Percentiles rank a stretch among this genome's conserved stretches.
phyloP scores from a whole-genome alignment of 257 asterid genomes.

The Gentiana dahurica region DNA sequence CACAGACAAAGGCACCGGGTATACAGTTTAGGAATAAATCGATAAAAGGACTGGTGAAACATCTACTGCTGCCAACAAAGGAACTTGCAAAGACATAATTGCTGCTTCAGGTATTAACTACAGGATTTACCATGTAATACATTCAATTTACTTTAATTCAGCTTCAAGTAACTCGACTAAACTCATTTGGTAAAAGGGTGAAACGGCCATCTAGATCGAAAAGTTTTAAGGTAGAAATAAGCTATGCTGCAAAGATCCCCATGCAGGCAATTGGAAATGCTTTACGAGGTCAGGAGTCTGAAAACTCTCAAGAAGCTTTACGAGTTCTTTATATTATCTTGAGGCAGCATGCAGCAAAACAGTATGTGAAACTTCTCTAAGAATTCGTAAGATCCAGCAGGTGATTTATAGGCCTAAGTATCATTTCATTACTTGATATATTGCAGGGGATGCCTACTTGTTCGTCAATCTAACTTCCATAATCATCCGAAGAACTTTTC shows the following conservation, averaged over 20 bases:
- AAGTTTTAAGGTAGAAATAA: slow-evolving; percentile 73
- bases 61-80: too few relatives aligned
- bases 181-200: slow-evolving; percentile 25
- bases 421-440: neutral
- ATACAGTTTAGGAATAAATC: too few relatives aligned
- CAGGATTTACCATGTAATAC: too few relatives aligned
- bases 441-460: slow-evolving; percentile 8
- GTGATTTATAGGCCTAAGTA: too few relatives aligned
- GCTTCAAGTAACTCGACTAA: too few relatives aligned
- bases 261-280: slow-evolving; percentile 39
- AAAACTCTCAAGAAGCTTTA: slow-evolving; percentile 23
- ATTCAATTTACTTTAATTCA: too few relatives aligned
- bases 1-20: too few relatives aligned
- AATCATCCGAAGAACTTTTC: slow-evolving; percentile 23
- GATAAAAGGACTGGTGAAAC: too few relatives aligned
- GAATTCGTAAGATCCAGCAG: neutral
- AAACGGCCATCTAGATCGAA: slow-evolving; percentile 65
- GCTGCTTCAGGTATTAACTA: too few relatives aligned
- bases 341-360: slow-evolving; percentile 93
- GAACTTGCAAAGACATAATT: too few relatives aligned
- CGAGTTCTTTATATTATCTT: slow-evolving; percentile 80
- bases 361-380: slow-evolving; percentile 34
- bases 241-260: slow-evolving; percentile 72
- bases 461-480: slow-evolving; percentile 4
- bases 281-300: slow-evolving; percentile 79